Conservation (phyloP, 345 rosid genomes). For the Citropsis articulata region DNA sequence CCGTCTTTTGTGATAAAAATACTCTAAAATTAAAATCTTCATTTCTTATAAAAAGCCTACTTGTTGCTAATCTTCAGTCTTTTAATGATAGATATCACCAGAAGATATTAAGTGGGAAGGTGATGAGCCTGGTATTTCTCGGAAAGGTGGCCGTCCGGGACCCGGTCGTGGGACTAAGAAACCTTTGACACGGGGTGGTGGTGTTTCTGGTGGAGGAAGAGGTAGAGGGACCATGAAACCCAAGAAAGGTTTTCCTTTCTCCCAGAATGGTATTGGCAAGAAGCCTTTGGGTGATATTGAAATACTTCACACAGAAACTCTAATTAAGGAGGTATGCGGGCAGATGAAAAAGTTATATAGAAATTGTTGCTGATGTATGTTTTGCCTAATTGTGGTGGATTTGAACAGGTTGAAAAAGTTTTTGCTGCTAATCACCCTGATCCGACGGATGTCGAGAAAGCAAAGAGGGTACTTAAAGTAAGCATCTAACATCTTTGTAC, state of each 20-base stretch:
- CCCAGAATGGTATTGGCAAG: slow-evolving; percentile 71
- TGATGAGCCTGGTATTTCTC: slow-evolving; percentile 65
- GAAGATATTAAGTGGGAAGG: slow-evolving; percentile 93
- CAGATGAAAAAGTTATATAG: neutral
- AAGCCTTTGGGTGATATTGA: slow-evolving; percentile 84
- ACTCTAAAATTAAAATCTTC: neutral
- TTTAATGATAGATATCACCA: slow-evolving; percentile 64
- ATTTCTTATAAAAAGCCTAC: neutral
- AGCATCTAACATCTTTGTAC: slow-evolving; percentile 13
- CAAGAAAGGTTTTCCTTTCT: slow-evolving; percentile 46
- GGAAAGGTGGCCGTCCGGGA: slow-evolving; percentile 76
- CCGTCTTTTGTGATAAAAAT: neutral
- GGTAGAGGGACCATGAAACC: slow-evolving; percentile 69
- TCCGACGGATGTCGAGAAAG: slow-evolving; percentile 72
- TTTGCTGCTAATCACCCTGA: slow-evolving; percentile 65
- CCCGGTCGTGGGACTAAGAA: slow-evolving; percentile 75
- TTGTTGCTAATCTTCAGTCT: neutral
- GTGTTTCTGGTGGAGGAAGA: slow-evolving; percentile 55
- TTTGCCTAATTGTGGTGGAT: slow-evolving; percentile 12
- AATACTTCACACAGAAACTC: slow-evolving; percentile 84
- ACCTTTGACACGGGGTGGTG: slow-evolving; percentile 66
- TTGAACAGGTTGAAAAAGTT: slow-evolving; percentile 80
- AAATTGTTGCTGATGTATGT: slow-evolving; percentile 1
- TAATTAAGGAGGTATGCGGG: slow-evolving; percentile 75
- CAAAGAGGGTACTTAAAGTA: slow-evolving; percentile 83